Conservation (phyloP, 2,329 filamentous ascomycete genomes). For the Trichocomaceae sp. region DNA sequence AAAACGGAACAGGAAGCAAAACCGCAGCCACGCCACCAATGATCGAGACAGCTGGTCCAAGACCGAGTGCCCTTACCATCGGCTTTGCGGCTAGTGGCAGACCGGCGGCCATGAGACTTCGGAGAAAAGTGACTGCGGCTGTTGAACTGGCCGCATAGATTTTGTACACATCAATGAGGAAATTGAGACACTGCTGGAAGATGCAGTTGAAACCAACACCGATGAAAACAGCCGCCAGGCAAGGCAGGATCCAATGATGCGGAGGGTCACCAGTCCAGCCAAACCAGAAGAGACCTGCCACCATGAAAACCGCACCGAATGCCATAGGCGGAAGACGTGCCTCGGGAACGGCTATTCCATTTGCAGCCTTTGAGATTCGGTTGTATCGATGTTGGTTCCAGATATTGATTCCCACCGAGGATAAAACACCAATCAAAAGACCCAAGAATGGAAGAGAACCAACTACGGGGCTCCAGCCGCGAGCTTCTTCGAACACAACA, state of each 20-base stretch:
- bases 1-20: constrained; percentile 39
- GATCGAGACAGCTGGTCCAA: constrained; percentile 38
- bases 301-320: constrained; percentile 8
- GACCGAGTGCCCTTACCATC: constrained; percentile 37
- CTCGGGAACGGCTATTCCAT: constrained; percentile 31
- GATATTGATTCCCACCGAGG: constrained; percentile 34
- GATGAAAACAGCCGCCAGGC: constrained; percentile 28
- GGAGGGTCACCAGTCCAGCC: constrained; percentile 8
- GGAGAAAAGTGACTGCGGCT: constrained; percentile 40
- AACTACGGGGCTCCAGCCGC: constrained; percentile 35
- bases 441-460: constrained; percentile 40
- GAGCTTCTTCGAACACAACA: constrained; percentile 27
- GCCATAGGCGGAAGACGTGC: constrained; percentile 41
- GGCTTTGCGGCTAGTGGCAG: constrained; percentile 34
- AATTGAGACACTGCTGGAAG: constrained; percentile 45
- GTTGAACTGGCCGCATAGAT: constrained; percentile 39
- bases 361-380: constrained; percentile 23
- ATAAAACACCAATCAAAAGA: constrained; percentile 35
- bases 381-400: constrained; percentile 35
- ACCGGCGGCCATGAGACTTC: constrained; percentile 35
- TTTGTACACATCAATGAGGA: constrained; percentile 37
- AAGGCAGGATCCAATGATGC: constrained; percentile 10
- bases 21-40: constrained; percentile 36
- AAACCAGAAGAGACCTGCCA: constrained; percentile 10
- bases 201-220: constrained; percentile 43